These are phyloP conservation scores for Dioszegia hungarica DNA, from an alignment of 768 basidiomycete species.

Conservation along the genomic window DNA sequence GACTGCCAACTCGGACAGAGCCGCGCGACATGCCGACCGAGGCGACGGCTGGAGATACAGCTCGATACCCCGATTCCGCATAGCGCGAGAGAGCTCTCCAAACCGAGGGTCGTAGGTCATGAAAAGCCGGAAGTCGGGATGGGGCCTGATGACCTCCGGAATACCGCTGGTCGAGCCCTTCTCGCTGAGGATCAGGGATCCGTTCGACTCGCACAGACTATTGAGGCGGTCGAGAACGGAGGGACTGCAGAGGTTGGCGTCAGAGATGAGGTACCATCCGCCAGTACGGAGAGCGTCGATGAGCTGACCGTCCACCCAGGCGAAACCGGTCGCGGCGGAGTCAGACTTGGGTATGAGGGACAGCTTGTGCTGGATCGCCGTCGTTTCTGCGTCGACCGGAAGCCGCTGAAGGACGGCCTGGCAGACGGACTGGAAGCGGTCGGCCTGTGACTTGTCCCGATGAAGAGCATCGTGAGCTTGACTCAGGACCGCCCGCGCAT, in stretches of 20 bases:
- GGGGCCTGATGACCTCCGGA: constrained; percentile 71
- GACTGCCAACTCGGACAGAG: not conserved
- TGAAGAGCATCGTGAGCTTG: not conserved
- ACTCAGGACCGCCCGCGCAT: not conserved
- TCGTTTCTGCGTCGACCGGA: not conserved
- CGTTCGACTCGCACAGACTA: constrained; percentile 84
- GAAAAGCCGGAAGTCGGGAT: constrained; percentile 83
- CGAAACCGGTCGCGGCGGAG: constrained; percentile 59
- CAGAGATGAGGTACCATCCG: constrained; percentile 83
- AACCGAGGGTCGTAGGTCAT: constrained; percentile 87
- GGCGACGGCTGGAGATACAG: constrained; percentile 49
- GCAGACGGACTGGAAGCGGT: not conserved
- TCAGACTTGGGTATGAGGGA: not conserved
- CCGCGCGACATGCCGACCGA: not conserved
- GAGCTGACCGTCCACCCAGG: constrained; percentile 93
- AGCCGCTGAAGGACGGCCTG: not conserved
- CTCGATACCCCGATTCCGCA: constrained; percentile 96
- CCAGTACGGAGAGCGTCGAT: constrained; percentile 78
- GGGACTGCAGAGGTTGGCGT: constrained; percentile 88
- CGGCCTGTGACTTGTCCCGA: not conserved
- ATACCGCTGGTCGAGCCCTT: constrained; percentile 74
- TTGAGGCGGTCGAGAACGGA: constrained; percentile 95
- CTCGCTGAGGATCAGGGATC: constrained; percentile 78
- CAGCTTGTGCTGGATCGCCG: not conserved
- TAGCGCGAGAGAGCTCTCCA: constrained; percentile 92